Evolutionary conservation across 352 stramenopile species (phyloP).

Genomic region (Phytophthora citrophthora): DNA sequence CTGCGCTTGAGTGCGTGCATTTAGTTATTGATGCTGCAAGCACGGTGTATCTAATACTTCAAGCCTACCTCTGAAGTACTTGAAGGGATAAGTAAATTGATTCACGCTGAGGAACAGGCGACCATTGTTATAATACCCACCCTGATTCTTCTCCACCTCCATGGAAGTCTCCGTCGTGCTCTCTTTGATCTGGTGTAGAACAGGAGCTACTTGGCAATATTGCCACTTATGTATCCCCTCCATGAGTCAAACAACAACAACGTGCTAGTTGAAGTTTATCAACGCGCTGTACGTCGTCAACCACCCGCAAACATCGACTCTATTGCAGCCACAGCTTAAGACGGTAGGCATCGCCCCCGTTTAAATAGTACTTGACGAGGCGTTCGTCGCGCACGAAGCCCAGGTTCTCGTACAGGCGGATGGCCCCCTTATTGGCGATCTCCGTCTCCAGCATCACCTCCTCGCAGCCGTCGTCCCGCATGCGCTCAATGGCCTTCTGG

Average conservation of each 20-base stretch:
- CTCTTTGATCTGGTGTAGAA: too few species aligned
- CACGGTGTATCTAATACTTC: not conserved
- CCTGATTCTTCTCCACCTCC: too few species aligned
- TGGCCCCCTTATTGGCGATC: conserved; percentile 91
- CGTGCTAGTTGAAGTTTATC: not conserved
- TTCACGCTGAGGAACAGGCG: not conserved
- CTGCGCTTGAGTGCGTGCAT: conserved; percentile 2
- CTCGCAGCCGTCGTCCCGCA: conserved; percentile 81
- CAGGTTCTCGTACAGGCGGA: conserved; percentile 94
- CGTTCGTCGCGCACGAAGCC: conserved; percentile 94
- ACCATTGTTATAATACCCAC: not conserved
- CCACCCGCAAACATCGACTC: not conserved
- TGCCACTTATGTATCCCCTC: too few species aligned
- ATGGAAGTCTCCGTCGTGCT: not conserved
- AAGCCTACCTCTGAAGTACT: too few species aligned
- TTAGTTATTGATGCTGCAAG: not conserved
- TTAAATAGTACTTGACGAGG: conserved; percentile 96
- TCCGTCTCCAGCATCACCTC: conserved; percentile 95
- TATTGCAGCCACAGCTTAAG: conserved; percentile 92
- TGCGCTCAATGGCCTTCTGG: conserved; percentile 87
- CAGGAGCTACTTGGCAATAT: too few species aligned
- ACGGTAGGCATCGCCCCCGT: conserved; percentile 93
- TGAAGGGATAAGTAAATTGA: too few species aligned
- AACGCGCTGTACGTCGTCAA: not conserved
- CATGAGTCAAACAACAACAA: too few species aligned